Evolutionary conservation across 176 grass and related monocot genomes (phyloP).

Genomic region (Poa pratensis): DNA sequence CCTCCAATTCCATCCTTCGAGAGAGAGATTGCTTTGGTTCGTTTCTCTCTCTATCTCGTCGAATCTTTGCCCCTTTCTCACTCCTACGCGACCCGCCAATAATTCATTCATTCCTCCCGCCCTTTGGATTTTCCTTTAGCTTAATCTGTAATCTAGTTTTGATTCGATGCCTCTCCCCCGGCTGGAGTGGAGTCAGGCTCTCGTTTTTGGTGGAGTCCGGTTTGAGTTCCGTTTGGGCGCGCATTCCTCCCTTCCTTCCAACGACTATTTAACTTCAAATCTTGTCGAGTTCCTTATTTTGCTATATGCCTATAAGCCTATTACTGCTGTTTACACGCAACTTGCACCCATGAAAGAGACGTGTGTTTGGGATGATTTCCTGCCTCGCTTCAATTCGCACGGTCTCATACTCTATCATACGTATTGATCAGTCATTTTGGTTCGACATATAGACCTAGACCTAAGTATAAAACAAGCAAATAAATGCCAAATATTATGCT

Average conservation of each 20-base stretch:
- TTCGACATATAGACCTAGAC: neutral
- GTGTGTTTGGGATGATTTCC: no score
- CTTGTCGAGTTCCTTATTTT: no score
- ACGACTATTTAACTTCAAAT: no score
- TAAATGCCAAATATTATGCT: no score
- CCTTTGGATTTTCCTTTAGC: neutral
- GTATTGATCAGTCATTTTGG: neutral
- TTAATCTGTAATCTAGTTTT: neutral
- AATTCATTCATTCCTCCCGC: constrained; percentile 27
- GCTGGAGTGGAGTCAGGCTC: neutral
- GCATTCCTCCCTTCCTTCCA: neutral
- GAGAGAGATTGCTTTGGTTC: constrained; percentile 28
- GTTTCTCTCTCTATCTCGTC: constrained; percentile 19
- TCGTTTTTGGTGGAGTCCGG: neutral
- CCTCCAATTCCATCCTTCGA: constrained; percentile 9
- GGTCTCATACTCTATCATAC: no score
- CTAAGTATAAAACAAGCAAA: no score
- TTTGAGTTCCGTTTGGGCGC: neutral
- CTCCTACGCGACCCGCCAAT: constrained; percentile 41
- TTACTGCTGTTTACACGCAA: neutral
- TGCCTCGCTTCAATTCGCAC: no score
- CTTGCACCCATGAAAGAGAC: no score
- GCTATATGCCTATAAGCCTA: no score
- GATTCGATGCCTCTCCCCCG: constrained; percentile 25
- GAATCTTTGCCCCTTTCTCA: constrained; percentile 43